These are phyloP conservation scores for Rhizopogon vesiculosus DNA, from an alignment of 768 basidiomycete genomes.

Conservation along the genomic window DNA sequence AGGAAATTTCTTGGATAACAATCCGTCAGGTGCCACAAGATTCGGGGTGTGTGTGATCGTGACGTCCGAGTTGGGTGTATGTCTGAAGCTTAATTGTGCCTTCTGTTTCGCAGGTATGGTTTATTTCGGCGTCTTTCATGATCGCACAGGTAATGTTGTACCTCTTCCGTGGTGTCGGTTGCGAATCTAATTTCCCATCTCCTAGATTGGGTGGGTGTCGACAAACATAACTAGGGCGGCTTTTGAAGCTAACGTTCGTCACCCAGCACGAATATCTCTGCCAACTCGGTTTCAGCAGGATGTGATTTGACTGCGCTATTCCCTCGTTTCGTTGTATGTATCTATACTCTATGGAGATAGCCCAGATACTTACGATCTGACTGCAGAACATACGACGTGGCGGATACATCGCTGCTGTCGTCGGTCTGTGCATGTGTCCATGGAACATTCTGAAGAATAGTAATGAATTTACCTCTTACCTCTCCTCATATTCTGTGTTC, in stretches of 20 bases:
- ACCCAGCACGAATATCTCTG: constrained; percentile 70
- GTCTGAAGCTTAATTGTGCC: neutral
- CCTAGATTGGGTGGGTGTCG: constrained; percentile 23
- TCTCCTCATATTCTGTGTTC: constrained; percentile 80
- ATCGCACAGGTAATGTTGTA: constrained; percentile 54
- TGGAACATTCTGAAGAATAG: constrained; percentile 74
- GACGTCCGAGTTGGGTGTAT: neutral
- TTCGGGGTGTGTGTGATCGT: constrained; percentile 45
- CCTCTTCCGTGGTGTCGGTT: neutral
- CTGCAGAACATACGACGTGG: constrained; percentile 76
- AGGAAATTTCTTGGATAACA: constrained; percentile 60
- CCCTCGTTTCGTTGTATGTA: constrained; percentile 66
- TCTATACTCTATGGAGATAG: neutral
- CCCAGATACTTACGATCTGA: neutral
- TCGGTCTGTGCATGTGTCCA: constrained; percentile 71
- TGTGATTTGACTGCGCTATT: constrained; percentile 77
- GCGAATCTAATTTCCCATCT: neutral
- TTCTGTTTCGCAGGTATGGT: constrained; percentile 51
- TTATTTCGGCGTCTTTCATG: constrained; percentile 76
- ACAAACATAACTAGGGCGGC: constrained; percentile 11
- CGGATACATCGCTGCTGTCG: constrained; percentile 76
- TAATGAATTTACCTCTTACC: constrained; percentile 75
- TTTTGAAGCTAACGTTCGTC: constrained; percentile 1
- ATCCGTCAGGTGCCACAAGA: constrained; percentile 58
- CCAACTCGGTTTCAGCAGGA: constrained; percentile 79